These are phyloP conservation scores for Penicillium digitatum DNA, from an alignment of 2,329 filamentous ascomycete genomes.

Conservation along the genomic window DNA sequence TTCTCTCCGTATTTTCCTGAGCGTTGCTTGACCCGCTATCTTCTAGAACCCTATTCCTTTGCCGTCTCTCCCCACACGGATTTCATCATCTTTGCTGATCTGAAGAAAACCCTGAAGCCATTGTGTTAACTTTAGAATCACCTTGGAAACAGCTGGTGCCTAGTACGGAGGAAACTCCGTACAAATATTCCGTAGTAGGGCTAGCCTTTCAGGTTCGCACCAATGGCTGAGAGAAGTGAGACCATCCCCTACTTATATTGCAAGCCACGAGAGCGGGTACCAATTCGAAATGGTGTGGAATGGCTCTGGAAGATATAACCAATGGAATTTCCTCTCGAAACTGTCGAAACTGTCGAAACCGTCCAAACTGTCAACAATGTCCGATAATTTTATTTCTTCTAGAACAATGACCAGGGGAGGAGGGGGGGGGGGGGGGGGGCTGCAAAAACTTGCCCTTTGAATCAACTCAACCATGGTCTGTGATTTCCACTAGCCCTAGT, in stretches of 20 bases:
- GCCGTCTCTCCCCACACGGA: slow-evolving; percentile 8
- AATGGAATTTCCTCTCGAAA: not conserved
- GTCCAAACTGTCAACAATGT: too few species aligned
- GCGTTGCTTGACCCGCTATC: slow-evolving; percentile 8
- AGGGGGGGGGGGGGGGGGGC: too few species aligned
- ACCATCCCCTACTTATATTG: not conserved
- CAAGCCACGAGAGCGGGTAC: not conserved
- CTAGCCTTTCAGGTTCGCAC: not conserved
- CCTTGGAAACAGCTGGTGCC: not conserved
- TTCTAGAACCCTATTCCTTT: slow-evolving; percentile 7
- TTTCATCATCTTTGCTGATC: not conserved
- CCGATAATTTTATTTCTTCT: too few species aligned
- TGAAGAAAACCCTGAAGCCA: not conserved
- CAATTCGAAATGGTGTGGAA: not conserved
- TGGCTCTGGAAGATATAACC: not conserved
- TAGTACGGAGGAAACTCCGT: too few species aligned
- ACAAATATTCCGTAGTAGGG: not conserved
- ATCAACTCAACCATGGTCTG: not conserved
- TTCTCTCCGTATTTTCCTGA: not conserved
- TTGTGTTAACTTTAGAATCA: not conserved
- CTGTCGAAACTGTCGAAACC: too few species aligned
- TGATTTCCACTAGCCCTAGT: not conserved
- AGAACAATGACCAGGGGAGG: too few species aligned
- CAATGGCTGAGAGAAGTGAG: not conserved
- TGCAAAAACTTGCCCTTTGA: not conserved